These are phyloP conservation scores for Centaurea solstitialis DNA, from an alignment of 129 eudicot genomes.

Conservation along the genomic window DNA sequence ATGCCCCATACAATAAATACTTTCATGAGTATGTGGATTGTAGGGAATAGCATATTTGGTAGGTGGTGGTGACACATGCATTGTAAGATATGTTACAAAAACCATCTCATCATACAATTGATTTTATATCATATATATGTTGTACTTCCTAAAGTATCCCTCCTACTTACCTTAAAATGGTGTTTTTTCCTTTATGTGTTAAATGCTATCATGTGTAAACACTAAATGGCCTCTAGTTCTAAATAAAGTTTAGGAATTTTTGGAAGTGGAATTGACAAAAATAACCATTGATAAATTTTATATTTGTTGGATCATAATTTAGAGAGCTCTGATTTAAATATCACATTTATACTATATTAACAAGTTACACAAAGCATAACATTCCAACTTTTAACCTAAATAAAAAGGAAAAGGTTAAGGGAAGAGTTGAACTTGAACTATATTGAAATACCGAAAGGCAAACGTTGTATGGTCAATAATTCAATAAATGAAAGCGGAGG, in stretches of 20 bases:
- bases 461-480: neutral
- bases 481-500: neutral
- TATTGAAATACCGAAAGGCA: neutral
- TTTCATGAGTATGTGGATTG: neutral
- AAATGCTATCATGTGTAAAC: neutral
- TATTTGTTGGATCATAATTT: too few species aligned
- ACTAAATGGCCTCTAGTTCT: neutral
- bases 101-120: slow-evolving; percentile 23
- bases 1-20: neutral
- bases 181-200: neutral
- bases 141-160: slow-evolving; percentile 32
- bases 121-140: slow-evolving; percentile 15
- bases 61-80: slow-evolving; percentile 22
- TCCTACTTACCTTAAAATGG: slow-evolving; percentile 19
- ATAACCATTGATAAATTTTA: neutral
- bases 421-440: neutral
- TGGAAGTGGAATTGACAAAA: neutral
- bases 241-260: neutral
- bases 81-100: slow-evolving; percentile 27
- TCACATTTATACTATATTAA: too few species aligned
- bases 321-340: too few species aligned
- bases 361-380: neutral
- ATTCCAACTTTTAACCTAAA: neutral
- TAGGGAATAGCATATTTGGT: slow-evolving; percentile 32
- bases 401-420: neutral